A percentile compares a stretch with the other conserved stretches of the same genome.
phyloP scores from a whole-genome alignment of 2,329 filamentous ascomycete genomes.

The Trichophyton benhamiae region DNA sequence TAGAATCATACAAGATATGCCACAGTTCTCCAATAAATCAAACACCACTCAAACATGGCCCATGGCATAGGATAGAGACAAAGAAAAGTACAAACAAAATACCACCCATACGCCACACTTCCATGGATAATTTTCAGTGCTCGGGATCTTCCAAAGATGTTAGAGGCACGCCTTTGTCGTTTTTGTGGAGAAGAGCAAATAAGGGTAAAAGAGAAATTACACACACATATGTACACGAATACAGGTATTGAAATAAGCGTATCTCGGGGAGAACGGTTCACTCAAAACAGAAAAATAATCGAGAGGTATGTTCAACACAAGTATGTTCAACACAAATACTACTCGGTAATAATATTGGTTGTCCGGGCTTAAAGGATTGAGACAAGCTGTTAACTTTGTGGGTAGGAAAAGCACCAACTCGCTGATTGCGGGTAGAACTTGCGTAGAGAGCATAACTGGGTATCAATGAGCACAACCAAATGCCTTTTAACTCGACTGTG shows the following conservation, averaged over 20 bases:
- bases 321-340: background rate
- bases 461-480: background rate
- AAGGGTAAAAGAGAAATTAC: background rate
- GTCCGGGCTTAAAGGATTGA: background rate
- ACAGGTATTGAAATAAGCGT: background rate
- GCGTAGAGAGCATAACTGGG: background rate
- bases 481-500: constrained; percentile 4
- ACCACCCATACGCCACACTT: background rate
- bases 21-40: background rate
- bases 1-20: background rate
- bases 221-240: background rate
- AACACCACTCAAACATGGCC: background rate
- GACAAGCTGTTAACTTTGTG: background rate
- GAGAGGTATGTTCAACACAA: background rate
- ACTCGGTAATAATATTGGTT: background rate
- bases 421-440: background rate
- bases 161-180: background rate
- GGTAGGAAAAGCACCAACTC: background rate
- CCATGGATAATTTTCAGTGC: background rate
- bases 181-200: background rate
- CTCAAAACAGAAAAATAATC: background rate
- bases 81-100: background rate
- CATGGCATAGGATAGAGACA: background rate
- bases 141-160: background rate
- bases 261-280: background rate